Conservation (phyloP, 768 basidiomycete species). For the Mycena belliarum region DNA sequence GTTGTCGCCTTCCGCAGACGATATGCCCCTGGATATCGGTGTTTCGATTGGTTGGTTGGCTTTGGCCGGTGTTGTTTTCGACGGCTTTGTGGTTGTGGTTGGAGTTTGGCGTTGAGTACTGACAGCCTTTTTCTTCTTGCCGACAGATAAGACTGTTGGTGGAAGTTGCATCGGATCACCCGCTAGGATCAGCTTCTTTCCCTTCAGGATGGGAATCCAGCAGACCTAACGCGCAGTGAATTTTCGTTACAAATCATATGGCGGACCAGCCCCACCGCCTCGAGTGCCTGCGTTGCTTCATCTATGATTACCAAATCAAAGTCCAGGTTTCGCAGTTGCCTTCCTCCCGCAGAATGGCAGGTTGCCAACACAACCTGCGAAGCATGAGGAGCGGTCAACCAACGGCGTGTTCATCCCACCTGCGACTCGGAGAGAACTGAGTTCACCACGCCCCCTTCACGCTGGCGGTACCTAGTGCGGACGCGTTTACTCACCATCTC, state of each 20-base stretch:
- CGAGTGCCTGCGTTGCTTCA: constrained; percentile 95
- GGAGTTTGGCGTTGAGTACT: constrained; percentile 5
- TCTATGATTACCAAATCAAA: constrained; percentile 97
- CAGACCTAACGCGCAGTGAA: constrained; percentile 57
- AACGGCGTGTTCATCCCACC: constrained; percentile 35
- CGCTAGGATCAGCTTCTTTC: constrained; percentile 84
- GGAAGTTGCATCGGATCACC: constrained; percentile 97
- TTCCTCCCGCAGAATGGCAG: constrained; percentile 89
- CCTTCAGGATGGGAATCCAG: constrained; percentile 95
- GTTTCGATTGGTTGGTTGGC: constrained; percentile 2
- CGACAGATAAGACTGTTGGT: constrained; percentile 81
- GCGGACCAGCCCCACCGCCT: constrained; percentile 62
- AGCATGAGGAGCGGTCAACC: background rate
- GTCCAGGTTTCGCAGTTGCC: constrained; percentile 70
- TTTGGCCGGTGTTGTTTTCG: background rate
- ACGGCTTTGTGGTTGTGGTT: background rate
- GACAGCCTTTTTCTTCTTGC: constrained; percentile 35
- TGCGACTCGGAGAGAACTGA: constrained; percentile 80
- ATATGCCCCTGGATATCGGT: constrained; percentile 3
- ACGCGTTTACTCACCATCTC: background rate
- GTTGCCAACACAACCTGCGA: constrained; percentile 86
- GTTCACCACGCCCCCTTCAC: constrained; percentile 83
- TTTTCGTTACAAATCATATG: constrained; percentile 5
- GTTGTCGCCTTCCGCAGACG: constrained; percentile 1
- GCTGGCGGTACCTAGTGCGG: constrained; percentile 71